phyloP scores from a whole-genome alignment of 2,329 filamentous ascomycete genomes.

The Cladosporium oxysporum region DNA sequence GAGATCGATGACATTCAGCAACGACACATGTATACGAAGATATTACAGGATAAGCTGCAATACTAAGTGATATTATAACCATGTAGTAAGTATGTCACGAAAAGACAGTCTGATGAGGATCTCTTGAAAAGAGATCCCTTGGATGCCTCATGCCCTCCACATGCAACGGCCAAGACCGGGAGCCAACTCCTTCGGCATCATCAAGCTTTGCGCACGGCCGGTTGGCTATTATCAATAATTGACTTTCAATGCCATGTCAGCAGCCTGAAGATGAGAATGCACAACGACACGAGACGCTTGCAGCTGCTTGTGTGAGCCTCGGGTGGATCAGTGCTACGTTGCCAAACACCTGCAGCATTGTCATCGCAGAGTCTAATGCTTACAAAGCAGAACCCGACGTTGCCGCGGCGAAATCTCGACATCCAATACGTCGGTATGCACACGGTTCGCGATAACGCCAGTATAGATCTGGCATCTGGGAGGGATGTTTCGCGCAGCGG shows the following conservation, averaged over 20 bases:
- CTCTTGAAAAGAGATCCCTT: neutral
- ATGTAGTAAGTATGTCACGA: neutral
- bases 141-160: neutral
- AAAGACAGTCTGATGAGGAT: neutral
- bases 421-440: neutral
- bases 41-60: too few species aligned
- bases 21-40: too few species aligned
- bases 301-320: neutral
- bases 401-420: neutral
- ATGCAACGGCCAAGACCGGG: neutral
- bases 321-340: neutral
- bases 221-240: neutral
- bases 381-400: neutral
- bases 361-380: neutral
- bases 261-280: neutral
- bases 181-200: neutral
- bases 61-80: neutral
- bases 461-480: neutral
- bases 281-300: neutral
- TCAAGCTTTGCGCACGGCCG: slow-evolving; percentile 12
- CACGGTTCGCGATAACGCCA: neutral
- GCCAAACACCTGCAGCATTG: neutral
- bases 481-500: neutral
- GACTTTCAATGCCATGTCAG: slow-evolving; percentile 3
- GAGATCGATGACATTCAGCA: neutral